These are phyloP conservation scores for Fusarium domesticum DNA, from an alignment of 2,329 filamentous ascomycete species.

Conservation along the genomic window DNA sequence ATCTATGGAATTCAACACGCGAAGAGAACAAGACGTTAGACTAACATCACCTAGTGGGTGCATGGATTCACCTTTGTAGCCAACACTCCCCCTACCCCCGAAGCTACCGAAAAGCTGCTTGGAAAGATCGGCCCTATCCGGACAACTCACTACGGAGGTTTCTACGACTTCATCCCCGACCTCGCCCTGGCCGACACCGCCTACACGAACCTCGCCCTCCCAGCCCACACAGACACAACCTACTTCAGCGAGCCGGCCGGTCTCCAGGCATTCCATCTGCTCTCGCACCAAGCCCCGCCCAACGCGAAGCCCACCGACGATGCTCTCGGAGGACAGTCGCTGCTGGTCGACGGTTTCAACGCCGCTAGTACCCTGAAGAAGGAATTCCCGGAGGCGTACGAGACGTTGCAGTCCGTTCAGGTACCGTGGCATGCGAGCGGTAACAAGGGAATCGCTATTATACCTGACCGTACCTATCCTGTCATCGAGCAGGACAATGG, in stretches of 20 bases:
- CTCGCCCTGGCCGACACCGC: slow-evolving; percentile 85
- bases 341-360: slow-evolving; percentile 83
- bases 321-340: slow-evolving; percentile 65
- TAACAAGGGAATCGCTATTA: slow-evolving; percentile 77
- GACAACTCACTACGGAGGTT: slow-evolving; percentile 82
- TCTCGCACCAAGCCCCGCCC: slow-evolving; percentile 61
- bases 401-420: slow-evolving; percentile 51
- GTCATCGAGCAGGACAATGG: slow-evolving; percentile 62
- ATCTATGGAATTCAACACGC: background rate
- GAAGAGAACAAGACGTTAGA: background rate
- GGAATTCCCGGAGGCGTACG: slow-evolving; percentile 55
- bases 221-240: slow-evolving; percentile 89
- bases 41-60: slow-evolving; percentile 47
- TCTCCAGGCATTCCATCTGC: slow-evolving; percentile 87
- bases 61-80: slow-evolving; percentile 78
- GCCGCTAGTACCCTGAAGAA: slow-evolving; percentile 60
- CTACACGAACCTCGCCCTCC: slow-evolving; percentile 81
- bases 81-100: slow-evolving; percentile 62
- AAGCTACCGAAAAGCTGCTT: slow-evolving; percentile 71
- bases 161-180: slow-evolving; percentile 83
- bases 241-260: slow-evolving; percentile 93
- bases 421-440: slow-evolving; percentile 86
- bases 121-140: slow-evolving; percentile 83
- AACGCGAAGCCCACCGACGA: slow-evolving; percentile 33
- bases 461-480: slow-evolving; percentile 66